These are phyloP conservation scores for Silene latifolia DNA, from an alignment of 148 eudicot species.

Conservation along the genomic window DNA sequence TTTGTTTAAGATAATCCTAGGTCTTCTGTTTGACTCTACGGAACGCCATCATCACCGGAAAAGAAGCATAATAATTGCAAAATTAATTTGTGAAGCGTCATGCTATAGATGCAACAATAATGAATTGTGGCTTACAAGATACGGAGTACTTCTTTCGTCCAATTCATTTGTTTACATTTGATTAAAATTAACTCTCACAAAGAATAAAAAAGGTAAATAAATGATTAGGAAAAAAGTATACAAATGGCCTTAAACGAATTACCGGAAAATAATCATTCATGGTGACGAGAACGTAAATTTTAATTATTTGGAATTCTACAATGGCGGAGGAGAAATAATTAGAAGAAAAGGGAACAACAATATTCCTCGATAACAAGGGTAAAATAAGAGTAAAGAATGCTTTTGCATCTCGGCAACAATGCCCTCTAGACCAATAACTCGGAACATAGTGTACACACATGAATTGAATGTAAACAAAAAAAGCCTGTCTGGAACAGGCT, in stretches of 20 bases:
- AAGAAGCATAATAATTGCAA: no score
- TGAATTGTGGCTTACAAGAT: no score
- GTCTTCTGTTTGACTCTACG: neutral
- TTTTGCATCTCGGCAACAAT: slow-evolving; percentile 18
- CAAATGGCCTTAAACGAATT: no score
- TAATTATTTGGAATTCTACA: slow-evolving; percentile 18
- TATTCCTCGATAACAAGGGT: slow-evolving; percentile 7
- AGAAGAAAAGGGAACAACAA: slow-evolving; percentile 1
- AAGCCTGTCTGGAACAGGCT: slow-evolving; percentile 10
- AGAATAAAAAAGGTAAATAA: no score
- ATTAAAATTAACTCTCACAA: no score
- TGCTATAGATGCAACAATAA: no score
- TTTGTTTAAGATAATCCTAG: slow-evolving; percentile 9
- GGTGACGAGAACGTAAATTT: neutral
- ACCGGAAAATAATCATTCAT: neutral
- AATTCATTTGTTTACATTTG: no score
- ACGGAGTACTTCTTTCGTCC: no score
- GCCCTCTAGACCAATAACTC: slow-evolving; percentile 15
- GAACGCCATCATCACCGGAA: no score
- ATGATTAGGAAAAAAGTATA: no score
- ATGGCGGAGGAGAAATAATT: neutral
- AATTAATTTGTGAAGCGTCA: no score
- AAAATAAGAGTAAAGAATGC: neutral
- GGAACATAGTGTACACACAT: slow-evolving; percentile 14
- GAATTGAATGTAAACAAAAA: slow-evolving; percentile 15